phyloP scores from a whole-genome alignment of 371 early-diverging fungal species.

The Saksenaea oblongispora region DNA sequence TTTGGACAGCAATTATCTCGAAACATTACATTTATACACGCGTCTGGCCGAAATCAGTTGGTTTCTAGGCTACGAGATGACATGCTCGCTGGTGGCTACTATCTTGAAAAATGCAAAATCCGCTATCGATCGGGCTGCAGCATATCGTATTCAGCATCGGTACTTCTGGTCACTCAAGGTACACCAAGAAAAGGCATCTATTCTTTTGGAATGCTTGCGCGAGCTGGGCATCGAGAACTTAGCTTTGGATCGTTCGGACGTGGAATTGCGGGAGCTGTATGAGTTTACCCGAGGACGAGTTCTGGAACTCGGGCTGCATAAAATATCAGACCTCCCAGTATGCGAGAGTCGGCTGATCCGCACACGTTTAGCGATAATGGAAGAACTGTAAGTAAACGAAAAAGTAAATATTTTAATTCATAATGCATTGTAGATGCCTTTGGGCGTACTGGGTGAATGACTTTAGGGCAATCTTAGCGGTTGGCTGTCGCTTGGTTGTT shows the following conservation, averaged over 20 bases:
- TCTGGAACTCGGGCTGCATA: constrained; percentile 29
- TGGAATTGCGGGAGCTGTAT: constrained; percentile 28
- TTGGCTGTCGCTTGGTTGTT: constrained; percentile 29
- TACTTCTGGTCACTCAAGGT: constrained; percentile 39
- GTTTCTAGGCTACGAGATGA: constrained; percentile 38
- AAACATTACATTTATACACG: constrained; percentile 46
- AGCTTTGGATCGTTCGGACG: constrained; percentile 19
- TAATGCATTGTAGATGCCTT: constrained; percentile 20
- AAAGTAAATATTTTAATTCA: not conserved
- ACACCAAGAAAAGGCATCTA: constrained; percentile 30
- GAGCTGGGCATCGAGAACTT: constrained; percentile 44
- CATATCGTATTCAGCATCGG: constrained; percentile 43
- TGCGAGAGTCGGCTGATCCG: constrained; percentile 44
- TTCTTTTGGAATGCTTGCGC: constrained; percentile 36
- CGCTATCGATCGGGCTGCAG: constrained; percentile 46
- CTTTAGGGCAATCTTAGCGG: constrained; percentile 29
- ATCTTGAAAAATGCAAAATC: constrained; percentile 39
- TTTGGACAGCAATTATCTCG: constrained; percentile 34
- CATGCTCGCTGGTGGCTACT: constrained; percentile 22
- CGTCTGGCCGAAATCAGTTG: constrained; percentile 46
- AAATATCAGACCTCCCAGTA: constrained; percentile 31
- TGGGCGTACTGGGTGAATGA: constrained; percentile 48
- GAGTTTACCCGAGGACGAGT: constrained; percentile 33
- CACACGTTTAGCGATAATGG: constrained; percentile 40
- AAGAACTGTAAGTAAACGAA: constrained; percentile 31